Base-by-base conservation (phyloP, 2,329 filamentous ascomycete species). In the Camillea tinctor region DNA sequence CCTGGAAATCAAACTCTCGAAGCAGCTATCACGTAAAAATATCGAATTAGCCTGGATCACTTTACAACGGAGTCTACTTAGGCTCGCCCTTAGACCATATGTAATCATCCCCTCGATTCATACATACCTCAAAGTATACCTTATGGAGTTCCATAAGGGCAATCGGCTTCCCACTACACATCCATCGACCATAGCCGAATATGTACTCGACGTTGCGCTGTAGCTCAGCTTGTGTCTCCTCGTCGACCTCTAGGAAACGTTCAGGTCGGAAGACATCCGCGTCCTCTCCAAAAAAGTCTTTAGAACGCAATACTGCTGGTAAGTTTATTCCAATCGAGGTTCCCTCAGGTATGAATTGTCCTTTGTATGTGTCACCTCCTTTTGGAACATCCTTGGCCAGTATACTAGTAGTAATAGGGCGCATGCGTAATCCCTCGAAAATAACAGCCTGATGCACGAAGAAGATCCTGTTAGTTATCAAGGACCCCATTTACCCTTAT, bases 121-220 rank as follows among this genome's bases (percentile, higher is more conserved):
- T 44, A n/a, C 72, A 57, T 69, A 80, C 77, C 73, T 80, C 76
- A 44, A 79, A 75, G 50, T 77, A 64, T 5, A 73, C 63, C 60
- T 81, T 81, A 57, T 77, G 74, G 52, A 80, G 56, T 67, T 80
- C 77, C 64, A 80, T 75, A 56, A 74, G 65, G 2, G 78, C 78
- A 50, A 81, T 75, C 13, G 70, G 64, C 63, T 75, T 77, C 1
- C 79, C 79, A 17, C 80, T 65, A 58, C 79, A 81, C 62, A 71
- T 66, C 64, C 72, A 77, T 15, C 70, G 69, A 2, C 79, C 78
- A 30, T 73, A 71, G 3, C 77, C 76, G 64, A 80, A 81, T 1
- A 74, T 65, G 4, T 77, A 63, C 36, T 79, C 77, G 23, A 76
- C 60, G 1, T 71, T 74, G 4, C 69, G 67, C 57, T 75, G 66